Evolutionary conservation across 495 filamentous ascomycete species (phyloP).

Genomic region (Pyrenula massariospora): DNA sequence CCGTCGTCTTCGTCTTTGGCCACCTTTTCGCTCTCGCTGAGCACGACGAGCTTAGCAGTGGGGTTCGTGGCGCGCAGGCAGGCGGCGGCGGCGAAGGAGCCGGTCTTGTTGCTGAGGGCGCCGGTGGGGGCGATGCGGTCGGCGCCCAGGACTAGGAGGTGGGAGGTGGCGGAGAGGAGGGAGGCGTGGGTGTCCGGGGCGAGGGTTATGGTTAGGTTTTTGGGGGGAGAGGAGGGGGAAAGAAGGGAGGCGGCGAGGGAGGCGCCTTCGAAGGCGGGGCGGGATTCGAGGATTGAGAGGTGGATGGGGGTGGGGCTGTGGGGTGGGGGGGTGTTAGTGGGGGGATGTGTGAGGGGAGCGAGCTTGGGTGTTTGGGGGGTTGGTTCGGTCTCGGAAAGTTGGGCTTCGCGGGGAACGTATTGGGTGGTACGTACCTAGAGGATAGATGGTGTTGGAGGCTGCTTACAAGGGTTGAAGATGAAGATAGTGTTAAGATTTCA

Average conservation of each 20-base stretch:
- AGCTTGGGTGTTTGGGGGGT: too few relatives aligned
- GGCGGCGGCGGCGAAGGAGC: constrained; percentile 44
- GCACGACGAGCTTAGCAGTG: constrained; percentile 32
- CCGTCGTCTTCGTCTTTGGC: constrained; percentile 25
- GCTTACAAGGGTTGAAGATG: constrained; percentile 46
- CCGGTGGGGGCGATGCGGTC: constrained; percentile 45
- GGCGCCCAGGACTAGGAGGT: constrained; percentile 49
- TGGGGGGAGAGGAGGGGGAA: constrained; percentile 9
- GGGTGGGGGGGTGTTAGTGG: not conserved
- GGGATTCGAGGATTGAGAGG: constrained; percentile 50
- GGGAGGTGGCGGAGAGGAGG: constrained; percentile 29
- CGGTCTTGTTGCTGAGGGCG: constrained; percentile 55
- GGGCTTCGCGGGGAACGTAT: too few relatives aligned
- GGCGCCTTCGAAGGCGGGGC: constrained; percentile 54
- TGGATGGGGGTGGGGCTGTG: constrained; percentile 28
- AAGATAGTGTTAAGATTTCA: constrained; percentile 44
- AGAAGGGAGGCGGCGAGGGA: constrained; percentile 37
- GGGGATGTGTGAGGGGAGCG: too few relatives aligned
- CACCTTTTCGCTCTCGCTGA: constrained; percentile 51
- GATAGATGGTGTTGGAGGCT: constrained; percentile 21
- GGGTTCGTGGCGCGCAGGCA: constrained; percentile 32
- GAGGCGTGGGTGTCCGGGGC: constrained; percentile 52
- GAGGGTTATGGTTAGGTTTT: constrained; percentile 28
- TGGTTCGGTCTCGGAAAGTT: too few relatives aligned
- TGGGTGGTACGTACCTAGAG: constrained; percentile 9